phyloP scores from a whole-genome alignment of 208 protist species.

The Leishmania braziliensis region DNA sequence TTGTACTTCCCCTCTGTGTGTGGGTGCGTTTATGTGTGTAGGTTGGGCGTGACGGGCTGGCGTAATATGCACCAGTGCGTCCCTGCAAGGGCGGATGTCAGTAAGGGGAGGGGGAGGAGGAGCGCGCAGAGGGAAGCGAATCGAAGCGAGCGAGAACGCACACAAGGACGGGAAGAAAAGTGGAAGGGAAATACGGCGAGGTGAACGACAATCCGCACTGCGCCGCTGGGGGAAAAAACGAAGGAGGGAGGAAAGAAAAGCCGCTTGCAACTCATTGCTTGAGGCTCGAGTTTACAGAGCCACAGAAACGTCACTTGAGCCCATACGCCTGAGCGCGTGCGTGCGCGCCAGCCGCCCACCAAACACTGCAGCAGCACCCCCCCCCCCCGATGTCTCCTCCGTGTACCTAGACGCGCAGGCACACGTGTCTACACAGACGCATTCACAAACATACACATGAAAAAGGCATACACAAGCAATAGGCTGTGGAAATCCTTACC shows the following conservation, averaged over 20 bases:
- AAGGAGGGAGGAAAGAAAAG: neutral
- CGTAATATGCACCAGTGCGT: neutral
- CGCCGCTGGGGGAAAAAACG: neutral
- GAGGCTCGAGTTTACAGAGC: neutral
- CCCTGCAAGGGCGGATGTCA: neutral
- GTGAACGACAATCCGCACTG: neutral
- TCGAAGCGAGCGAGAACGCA: neutral
- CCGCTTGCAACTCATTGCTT: neutral
- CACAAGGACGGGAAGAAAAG: neutral
- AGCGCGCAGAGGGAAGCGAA: neutral
- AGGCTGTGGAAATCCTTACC: neutral
- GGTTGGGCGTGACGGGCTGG: neutral
- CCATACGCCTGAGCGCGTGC: neutral
- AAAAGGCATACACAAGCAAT: neutral
- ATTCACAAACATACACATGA: neutral
- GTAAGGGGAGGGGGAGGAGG: neutral
- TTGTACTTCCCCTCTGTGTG: no score
- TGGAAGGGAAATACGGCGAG: neutral
- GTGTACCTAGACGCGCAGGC: neutral
- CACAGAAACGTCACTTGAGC: neutral
- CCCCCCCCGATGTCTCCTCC: neutral
- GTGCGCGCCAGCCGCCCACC: neutral
- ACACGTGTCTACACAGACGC: neutral
- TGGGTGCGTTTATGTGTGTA: neutral
- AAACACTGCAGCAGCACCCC: neutral